Conservation (phyloP, 1,284 basidiomycete genomes). For the Peniophora sp. region DNA sequence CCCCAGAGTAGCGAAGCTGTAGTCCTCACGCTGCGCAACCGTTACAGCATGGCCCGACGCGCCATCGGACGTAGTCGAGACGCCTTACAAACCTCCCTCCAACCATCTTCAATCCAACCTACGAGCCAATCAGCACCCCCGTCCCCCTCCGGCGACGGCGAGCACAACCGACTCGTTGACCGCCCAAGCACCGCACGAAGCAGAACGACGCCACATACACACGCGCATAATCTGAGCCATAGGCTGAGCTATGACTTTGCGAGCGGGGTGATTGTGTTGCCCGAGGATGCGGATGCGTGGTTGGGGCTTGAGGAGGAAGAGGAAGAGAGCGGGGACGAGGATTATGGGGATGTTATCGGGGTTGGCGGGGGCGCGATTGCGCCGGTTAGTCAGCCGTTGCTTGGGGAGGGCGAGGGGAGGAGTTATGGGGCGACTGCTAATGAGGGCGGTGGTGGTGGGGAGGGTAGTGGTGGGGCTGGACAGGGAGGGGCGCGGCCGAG, state of each 20-base stretch:
- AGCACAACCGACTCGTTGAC: slow-evolving; percentile 51
- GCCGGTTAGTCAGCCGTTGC: not conserved
- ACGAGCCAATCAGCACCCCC: not conserved
- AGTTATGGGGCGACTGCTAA: not conserved
- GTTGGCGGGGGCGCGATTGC: slow-evolving; percentile 5
- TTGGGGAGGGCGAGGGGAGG: not conserved
- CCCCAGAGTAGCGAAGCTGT: slow-evolving; percentile 50
- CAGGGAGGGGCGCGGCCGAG: not conserved
- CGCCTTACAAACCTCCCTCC: slow-evolving; percentile 9
- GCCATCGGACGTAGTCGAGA: slow-evolving; percentile 14
- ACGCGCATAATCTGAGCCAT: too few relatives aligned
- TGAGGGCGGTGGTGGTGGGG: not conserved
- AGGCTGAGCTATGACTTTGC: slow-evolving; percentile 72
- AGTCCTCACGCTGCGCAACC: slow-evolving; percentile 66
- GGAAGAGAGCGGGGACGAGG: slow-evolving; percentile 31
- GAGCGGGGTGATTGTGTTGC: slow-evolving; percentile 78
- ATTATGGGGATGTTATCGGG: slow-evolving; percentile 15
- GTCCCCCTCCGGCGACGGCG: slow-evolving; percentile 7
- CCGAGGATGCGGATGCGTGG: slow-evolving; percentile 65
- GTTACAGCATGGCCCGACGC: slow-evolving; percentile 43
- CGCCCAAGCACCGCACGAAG: not conserved
- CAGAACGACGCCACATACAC: slow-evolving; percentile 11
- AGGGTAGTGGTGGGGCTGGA: not conserved
- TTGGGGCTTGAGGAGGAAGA: slow-evolving; percentile 33
- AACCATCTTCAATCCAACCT: not conserved